Evolutionary conservation across 129 eudicot species (phyloP).

Genomic region (Rutidosis leptorrhynchoides): DNA sequence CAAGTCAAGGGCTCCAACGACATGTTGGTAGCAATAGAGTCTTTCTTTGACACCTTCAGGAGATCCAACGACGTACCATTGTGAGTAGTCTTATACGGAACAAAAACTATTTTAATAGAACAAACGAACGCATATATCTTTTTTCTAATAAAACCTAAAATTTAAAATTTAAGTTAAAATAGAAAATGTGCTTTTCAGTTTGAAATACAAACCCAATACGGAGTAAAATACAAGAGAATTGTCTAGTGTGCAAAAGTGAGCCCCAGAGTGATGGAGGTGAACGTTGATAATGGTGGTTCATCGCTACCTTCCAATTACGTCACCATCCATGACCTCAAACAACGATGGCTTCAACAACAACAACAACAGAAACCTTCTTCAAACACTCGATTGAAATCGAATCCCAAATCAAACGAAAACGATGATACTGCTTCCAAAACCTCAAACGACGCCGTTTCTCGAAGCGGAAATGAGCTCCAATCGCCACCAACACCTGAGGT

Average conservation of each 20-base stretch:
- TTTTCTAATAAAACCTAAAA: too few species aligned
- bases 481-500: background rate
- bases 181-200: too few species aligned
- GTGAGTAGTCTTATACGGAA: too few species aligned
- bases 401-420: background rate
- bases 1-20: too few species aligned
- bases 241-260: background rate
- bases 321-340: slow-evolving; percentile 43
- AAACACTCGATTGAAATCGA: background rate
- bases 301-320: slow-evolving; percentile 48
- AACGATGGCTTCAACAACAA: slow-evolving; percentile 50
- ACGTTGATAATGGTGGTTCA: slow-evolving; percentile 6
- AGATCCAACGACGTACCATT: too few species aligned
- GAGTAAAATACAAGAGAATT: background rate
- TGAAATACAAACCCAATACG: background rate
- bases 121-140: too few species aligned
- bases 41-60: too few species aligned
- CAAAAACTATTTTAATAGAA: too few species aligned
- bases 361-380: slow-evolving; percentile 11
- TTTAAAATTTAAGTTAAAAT: too few species aligned
- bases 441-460: background rate
- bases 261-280: slow-evolving; percentile 15
- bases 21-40: too few species aligned
- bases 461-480: background rate
- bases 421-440: slow-evolving; percentile 6